phyloP scores from a whole-genome alignment of 257 asterid species.

The Nicotiana noctiflora region DNA sequence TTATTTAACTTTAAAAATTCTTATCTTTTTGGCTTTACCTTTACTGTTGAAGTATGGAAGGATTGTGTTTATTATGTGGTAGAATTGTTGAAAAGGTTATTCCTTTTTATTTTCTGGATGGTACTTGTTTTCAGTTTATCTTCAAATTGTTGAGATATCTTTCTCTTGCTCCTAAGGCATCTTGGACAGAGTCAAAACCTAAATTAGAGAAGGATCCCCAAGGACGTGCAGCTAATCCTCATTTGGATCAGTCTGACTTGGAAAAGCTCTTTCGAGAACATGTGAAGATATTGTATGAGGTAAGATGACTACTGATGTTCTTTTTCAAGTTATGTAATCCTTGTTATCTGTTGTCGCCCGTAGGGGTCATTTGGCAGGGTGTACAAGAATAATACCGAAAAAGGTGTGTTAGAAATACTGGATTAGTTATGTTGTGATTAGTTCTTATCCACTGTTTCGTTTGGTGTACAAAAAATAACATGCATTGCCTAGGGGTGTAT shows the following conservation, averaged over 20 bases:
- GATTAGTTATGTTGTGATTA: too few relatives aligned
- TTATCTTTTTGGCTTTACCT: background rate
- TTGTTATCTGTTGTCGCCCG: background rate
- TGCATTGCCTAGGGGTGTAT: too few relatives aligned
- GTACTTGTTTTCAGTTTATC: background rate
- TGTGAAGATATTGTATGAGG: conserved; percentile 73
- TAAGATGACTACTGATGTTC: conserved; percentile 18
- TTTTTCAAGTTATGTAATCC: background rate
- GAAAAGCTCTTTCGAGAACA: conserved; percentile 97
- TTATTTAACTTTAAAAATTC: background rate
- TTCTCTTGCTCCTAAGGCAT: conserved; percentile 47
- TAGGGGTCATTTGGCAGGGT: too few relatives aligned
- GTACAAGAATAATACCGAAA: too few relatives aligned
- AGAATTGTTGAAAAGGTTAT: background rate
- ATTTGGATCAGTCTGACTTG: conserved; percentile 72
- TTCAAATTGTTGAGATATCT: background rate
- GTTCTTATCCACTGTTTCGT: too few relatives aligned
- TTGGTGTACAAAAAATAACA: too few relatives aligned
- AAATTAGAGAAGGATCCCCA: conserved; percentile 98
- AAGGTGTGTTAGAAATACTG: background rate
- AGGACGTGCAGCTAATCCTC: conserved; percentile 81
- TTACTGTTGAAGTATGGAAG: background rate
- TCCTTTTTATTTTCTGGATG: background rate
- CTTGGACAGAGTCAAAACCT: conserved; percentile 87
- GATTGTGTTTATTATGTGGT: conserved; percentile 1